Evolutionary conservation across 139 green algal genomes (phyloP).

Genomic region (Volvox africanus): DNA sequence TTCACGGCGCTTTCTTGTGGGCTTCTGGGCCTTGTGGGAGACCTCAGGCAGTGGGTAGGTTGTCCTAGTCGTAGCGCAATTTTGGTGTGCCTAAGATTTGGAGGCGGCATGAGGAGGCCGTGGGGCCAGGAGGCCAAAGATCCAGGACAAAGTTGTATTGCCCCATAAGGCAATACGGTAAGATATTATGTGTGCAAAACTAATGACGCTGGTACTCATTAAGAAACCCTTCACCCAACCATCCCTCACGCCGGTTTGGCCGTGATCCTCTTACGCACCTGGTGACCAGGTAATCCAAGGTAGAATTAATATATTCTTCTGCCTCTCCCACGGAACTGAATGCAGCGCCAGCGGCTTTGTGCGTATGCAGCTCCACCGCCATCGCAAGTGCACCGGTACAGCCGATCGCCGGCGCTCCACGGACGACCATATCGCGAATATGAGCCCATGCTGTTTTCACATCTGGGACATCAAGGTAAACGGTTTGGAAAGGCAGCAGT

Average conservation of each 20-base stretch:
- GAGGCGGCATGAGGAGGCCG: neutral
- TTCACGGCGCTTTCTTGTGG: too few relatives aligned
- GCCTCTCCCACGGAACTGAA: slow-evolving; percentile 56
- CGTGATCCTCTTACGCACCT: slow-evolving; percentile 59
- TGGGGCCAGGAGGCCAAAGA: neutral
- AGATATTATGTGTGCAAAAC: neutral
- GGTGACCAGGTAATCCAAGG: slow-evolving; percentile 86
- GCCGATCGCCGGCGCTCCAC: slow-evolving; percentile 95
- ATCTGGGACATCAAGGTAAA: slow-evolving; percentile 75
- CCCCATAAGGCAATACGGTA: neutral
- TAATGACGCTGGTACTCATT: neutral
- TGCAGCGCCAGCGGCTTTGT: slow-evolving; percentile 41
- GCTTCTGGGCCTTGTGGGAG: too few relatives aligned
- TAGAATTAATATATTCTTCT: slow-evolving; percentile 51
- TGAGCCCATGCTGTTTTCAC: slow-evolving; percentile 72
- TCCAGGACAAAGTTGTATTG: too few relatives aligned
- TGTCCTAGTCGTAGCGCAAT: too few relatives aligned
- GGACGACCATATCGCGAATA: slow-evolving; percentile 95
- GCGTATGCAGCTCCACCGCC: slow-evolving; percentile 74
- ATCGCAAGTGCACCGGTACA: slow-evolving; percentile 87
- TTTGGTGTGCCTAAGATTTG: too few relatives aligned
- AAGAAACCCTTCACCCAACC: neutral
- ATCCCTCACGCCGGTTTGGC: neutral
- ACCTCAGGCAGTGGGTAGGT: too few relatives aligned
- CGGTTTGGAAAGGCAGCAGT: slow-evolving; percentile 78